Evolutionary conservation across 352 stramenopile species (phyloP).

Genomic region (Phytophthora rubi): DNA sequence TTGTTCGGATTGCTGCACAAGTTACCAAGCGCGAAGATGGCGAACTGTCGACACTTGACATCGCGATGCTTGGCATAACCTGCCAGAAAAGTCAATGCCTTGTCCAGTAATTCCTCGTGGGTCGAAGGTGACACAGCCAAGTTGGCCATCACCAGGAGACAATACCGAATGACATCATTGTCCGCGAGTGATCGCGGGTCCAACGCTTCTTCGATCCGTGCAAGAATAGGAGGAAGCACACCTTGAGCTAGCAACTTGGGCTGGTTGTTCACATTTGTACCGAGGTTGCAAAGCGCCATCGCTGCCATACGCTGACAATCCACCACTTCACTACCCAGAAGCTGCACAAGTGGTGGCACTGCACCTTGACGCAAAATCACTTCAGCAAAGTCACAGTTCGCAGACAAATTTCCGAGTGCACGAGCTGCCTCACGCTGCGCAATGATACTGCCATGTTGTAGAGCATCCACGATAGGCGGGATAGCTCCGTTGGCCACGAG

Average conservation of each 20-base stretch:
- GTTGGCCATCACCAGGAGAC: slow-evolving; percentile 94
- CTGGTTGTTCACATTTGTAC: slow-evolving; percentile 95
- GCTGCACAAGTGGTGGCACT: slow-evolving; percentile 82
- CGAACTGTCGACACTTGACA: slow-evolving; percentile 96
- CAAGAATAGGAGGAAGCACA: slow-evolving; percentile 90
- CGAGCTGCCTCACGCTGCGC: slow-evolving; percentile 94
- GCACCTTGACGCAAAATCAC: slow-evolving; percentile 91
- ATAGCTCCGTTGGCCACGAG: slow-evolving; percentile 92
- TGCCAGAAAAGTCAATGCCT: slow-evolving; percentile 88
- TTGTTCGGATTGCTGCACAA: slow-evolving; percentile 94
- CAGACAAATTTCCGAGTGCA: slow-evolving; percentile 93
- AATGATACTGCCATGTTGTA: slow-evolving; percentile 76
- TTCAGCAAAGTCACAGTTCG: slow-evolving; percentile 95
- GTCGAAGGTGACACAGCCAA: slow-evolving; percentile 88
- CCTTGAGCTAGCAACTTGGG: slow-evolving; percentile 88
- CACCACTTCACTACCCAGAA: slow-evolving; percentile 90
- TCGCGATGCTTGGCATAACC: slow-evolving; percentile 95
- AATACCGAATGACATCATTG: slow-evolving; percentile 96
- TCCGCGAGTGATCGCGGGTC: slow-evolving; percentile 93
- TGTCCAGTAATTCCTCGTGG: slow-evolving; percentile 80
- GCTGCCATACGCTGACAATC: slow-evolving; percentile 95
- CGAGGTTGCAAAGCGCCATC: slow-evolving; percentile 96
- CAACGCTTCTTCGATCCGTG: slow-evolving; percentile 89
- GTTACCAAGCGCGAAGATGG: slow-evolving; percentile 95
- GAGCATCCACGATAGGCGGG: slow-evolving; percentile 80